Evolutionary conservation across 1,284 basidiomycete species (phyloP).

Genomic region (Ganoderma lucidum): DNA sequence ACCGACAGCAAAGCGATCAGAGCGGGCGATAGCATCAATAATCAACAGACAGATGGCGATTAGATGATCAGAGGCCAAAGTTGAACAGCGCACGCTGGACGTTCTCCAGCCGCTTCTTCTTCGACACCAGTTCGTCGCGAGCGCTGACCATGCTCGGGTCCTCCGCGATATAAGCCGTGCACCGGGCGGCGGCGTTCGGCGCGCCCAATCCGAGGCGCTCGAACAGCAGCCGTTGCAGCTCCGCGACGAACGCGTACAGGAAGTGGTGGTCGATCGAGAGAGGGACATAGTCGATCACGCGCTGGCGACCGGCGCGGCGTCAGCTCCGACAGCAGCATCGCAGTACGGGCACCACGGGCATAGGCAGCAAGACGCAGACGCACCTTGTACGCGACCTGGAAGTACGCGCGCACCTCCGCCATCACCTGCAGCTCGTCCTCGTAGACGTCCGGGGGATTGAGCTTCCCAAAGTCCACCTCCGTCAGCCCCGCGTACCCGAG

Average conservation of each 20-base stretch:
- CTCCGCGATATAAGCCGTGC: slow-evolving; percentile 51
- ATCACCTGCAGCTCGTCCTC: slow-evolving; percentile 55
- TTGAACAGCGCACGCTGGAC: slow-evolving; percentile 45
- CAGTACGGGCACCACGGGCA: not conserved
- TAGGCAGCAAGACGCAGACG: not conserved
- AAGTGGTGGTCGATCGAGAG: slow-evolving; percentile 54
- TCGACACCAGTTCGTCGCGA: slow-evolving; percentile 45
- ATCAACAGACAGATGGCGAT: not conserved
- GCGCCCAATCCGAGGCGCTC: slow-evolving; percentile 49
- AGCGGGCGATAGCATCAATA: slow-evolving; percentile 7
- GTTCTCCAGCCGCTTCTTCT: slow-evolving; percentile 43
- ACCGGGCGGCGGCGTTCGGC: slow-evolving; percentile 44
- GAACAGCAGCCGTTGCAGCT: slow-evolving; percentile 48
- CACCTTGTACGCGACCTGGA: slow-evolving; percentile 58
- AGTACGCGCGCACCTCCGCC: slow-evolving; percentile 61
- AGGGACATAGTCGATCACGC: slow-evolving; percentile 57
- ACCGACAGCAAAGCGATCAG: not conserved
- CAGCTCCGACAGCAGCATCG: not conserved
- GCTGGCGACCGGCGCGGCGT: slow-evolving; percentile 41
- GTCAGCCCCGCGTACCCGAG: slow-evolving; percentile 44
- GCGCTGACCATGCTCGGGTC: slow-evolving; percentile 46
- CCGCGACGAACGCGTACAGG: slow-evolving; percentile 46
- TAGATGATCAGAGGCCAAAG: slow-evolving; percentile 36
- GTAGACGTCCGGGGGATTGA: slow-evolving; percentile 49
- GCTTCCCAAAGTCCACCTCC: slow-evolving; percentile 48